Base-by-base conservation (phyloP, 371 early-diverging fungal genomes). In the Mucor piriformis region DNA sequence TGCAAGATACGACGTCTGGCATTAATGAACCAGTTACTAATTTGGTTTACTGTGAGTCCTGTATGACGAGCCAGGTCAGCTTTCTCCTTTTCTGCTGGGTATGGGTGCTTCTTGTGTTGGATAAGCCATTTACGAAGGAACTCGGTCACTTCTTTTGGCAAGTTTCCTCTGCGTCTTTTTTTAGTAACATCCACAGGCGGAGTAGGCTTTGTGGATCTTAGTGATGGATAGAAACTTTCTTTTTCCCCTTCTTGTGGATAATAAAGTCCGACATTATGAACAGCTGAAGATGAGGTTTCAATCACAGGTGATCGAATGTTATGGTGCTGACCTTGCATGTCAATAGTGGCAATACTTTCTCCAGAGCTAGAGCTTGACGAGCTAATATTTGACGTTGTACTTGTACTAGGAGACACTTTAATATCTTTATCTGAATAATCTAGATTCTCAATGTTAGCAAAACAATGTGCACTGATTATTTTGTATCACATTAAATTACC, bases 1-100 rank as follows among this genome's bases (percentile, higher is more conserved):
- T 86, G 84, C 43, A 86, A 50, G 43, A 83, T 83, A 50, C 93
- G 83, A 37, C 95, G 76, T 21, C 95, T 69, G 4, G 93, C 93
- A 70, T 95, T 95, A 58, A 95, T 92, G 65, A 95, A 95, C 95
- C 95, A 95, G 66, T 95, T 91, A 48, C 90, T 92, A 59, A 93
- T 88, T 72, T 95, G 95, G 49, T 86, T 88, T 54, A 88, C 72
- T 1, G 82, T 85, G 12, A 95, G 70, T 0, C 86, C 86, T 0
- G 93, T 92, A 8, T 79, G 74, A 29, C 78, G 72, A 8, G 86
- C 82, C 27, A 93, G 70, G 24, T 72, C 71, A 29, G 77, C 72
- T 69, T 95, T 95, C 52, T 92, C 90, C 16, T 86, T 86, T 59
- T 92, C 93, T 8, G 85, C 84, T 0, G 95, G 95, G 58, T 92